Evolutionary conservation across 2,329 filamentous ascomycete species (phyloP), one percentile per base, ranked within the genome.

Genomic region (Chaetomiaceae sp.): DNA sequence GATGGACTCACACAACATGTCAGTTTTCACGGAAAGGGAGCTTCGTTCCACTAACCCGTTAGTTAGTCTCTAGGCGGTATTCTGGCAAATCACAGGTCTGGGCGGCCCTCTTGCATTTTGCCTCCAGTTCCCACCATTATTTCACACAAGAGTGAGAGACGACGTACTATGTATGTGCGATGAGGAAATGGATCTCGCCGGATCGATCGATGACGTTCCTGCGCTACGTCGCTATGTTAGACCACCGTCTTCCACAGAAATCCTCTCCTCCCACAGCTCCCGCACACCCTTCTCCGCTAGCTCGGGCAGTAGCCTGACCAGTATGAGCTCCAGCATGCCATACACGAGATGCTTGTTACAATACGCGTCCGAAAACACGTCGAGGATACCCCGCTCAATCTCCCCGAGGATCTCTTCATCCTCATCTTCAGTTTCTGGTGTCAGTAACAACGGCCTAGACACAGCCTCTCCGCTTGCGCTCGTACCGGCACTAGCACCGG

Each of bases 291-390:
- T 84, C 63, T 89, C 86, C 49, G 78, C 78, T 63, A 97, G 68
- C 72, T 99, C 94, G 4, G 94, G 94, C 65, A 96, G 81, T 57
- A 97, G 70, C 59, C 86, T 82, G 52, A 90, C 80, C n/a, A 96
- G 75, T 2, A 96, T 67, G 53, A 92, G 71, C 71, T 99, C 94
- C 30, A 97, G 72, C 43, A 94, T 76, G 40, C 82, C 78, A 65
- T 95, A 96, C 61, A 96, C 74, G 29, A 97, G 74, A 71, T 96
- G 90, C 73, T 91, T 95, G 72, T 99, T 99, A 71, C 90, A 86
- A 71, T 96, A 96, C 47, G 80, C 76, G 69, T 96, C 90, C 14
- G 80, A 81, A 60, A 96, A 85, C 33, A 91, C 75, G 62, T 87
- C 82, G 42, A 97, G 75, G 41, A 90, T 74, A 23, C 80, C 71